phyloP scores from a whole-genome alignment of 179 eudicot species.

The Silene noctiflora region DNA sequence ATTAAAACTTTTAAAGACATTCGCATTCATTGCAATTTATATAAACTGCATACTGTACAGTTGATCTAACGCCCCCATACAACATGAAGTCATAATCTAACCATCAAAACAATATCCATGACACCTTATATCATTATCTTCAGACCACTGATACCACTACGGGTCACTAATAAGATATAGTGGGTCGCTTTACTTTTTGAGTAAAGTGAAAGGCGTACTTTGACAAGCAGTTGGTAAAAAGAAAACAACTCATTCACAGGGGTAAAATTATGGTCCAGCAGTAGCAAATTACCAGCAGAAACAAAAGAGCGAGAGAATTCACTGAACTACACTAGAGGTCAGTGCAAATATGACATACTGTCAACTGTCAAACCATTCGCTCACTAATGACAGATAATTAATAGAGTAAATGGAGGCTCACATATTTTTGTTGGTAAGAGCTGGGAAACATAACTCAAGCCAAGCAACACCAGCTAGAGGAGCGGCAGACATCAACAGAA shows the following conservation, averaged over 20 bases:
- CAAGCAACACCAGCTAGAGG: not conserved
- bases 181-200: no score
- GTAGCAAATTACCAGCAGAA: not conserved
- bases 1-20: no score
- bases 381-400: not conserved
- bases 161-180: no score
- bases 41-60: no score
- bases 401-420: not conserved
- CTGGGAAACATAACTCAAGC: not conserved
- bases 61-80: no score
- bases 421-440: not conserved
- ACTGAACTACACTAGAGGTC: not conserved
- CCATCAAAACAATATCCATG: no score
- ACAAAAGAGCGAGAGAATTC: not conserved
- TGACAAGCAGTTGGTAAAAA: not conserved
- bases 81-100: no score
- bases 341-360: not conserved
- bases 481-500: not conserved
- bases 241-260: not conserved
- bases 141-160: no score
- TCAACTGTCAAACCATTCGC: not conserved
- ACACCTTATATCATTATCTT: no score
- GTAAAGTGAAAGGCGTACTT: no score
- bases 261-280: not conserved
- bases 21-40: no score